Evolutionary conservation across 371 early-diverging fungal species (phyloP).

Genomic region (Synchytrium microbalum): DNA sequence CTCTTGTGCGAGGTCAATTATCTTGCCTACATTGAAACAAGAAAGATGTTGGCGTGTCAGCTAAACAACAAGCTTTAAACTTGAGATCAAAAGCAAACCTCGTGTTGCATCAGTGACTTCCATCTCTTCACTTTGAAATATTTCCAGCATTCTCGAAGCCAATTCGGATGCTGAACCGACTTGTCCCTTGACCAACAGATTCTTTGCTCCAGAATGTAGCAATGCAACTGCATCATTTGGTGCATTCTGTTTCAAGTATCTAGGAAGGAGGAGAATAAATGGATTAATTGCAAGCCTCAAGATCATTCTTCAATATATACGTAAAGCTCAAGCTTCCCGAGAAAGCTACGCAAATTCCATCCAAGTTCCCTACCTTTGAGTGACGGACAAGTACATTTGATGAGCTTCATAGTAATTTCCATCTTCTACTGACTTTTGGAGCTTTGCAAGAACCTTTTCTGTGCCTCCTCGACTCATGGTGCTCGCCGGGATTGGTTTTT

Average conservation of each 20-base stretch:
- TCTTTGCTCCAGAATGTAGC: constrained; percentile 57
- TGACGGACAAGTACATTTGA: constrained; percentile 86
- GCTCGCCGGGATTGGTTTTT: too few species aligned
- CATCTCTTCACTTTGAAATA: constrained; percentile 61
- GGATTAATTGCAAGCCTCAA: not conserved
- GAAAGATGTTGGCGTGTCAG: not conserved
- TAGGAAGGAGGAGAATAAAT: constrained; percentile 16
- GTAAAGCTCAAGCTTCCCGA: not conserved
- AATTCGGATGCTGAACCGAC: constrained; percentile 79
- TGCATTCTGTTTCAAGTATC: constrained; percentile 78
- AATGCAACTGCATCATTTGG: constrained; percentile 67
- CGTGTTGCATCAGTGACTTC: constrained; percentile 61
- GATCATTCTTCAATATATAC: not conserved
- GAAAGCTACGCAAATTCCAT: too few species aligned
- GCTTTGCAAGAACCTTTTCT: constrained; percentile 4
- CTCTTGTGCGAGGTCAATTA: constrained; percentile 26
- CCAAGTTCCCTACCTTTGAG: constrained; percentile 55
- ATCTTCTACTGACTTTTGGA: constrained; percentile 38
- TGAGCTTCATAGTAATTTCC: constrained; percentile 90
- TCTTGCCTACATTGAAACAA: constrained; percentile 7
- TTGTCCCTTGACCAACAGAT: constrained; percentile 71
- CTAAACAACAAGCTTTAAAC: not conserved
- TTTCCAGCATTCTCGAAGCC: constrained; percentile 66
- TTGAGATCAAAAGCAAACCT: constrained; percentile 35
- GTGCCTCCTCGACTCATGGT: not conserved